phyloP scores from a whole-genome alignment of 768 basidiomycete genomes.

The Suillus brevipes region DNA sequence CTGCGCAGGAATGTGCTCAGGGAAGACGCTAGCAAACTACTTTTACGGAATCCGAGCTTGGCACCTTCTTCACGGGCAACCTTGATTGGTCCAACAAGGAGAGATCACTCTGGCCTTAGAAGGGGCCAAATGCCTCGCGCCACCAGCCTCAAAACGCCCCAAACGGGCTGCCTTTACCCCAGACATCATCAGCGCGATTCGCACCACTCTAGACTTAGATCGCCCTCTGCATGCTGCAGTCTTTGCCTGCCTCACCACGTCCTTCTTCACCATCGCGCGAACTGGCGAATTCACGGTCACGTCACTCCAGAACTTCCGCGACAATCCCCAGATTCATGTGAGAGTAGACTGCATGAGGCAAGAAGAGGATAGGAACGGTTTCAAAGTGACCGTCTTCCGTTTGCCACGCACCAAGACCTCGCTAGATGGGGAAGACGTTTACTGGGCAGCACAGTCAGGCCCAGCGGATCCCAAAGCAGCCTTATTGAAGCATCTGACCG shows the following conservation, averaged over 20 bases:
- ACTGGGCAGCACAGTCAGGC: no score
- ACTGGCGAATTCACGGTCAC: background rate
- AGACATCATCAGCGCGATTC: background rate
- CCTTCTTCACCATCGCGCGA: background rate
- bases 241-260: background rate
- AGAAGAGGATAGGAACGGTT: no score
- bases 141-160: conserved; percentile 14
- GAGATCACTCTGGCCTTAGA: conserved; percentile 32
- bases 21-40: conserved; percentile 38
- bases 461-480: no score
- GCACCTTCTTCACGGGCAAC: conserved; percentile 44
- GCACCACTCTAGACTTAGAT: background rate
- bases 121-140: conserved; percentile 1
- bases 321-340: background rate
- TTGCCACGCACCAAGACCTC: background rate
- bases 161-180: background rate
- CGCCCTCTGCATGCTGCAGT: background rate
- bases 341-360: background rate
- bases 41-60: conserved; percentile 42
- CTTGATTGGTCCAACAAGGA: conserved; percentile 31
- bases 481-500: no score
- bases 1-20: conserved; percentile 35
- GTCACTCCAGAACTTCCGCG: background rate
- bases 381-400: background rate
- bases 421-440: no score